Conservation (phyloP, 176 grass and related monocot species). For the Bromus sterilis region DNA sequence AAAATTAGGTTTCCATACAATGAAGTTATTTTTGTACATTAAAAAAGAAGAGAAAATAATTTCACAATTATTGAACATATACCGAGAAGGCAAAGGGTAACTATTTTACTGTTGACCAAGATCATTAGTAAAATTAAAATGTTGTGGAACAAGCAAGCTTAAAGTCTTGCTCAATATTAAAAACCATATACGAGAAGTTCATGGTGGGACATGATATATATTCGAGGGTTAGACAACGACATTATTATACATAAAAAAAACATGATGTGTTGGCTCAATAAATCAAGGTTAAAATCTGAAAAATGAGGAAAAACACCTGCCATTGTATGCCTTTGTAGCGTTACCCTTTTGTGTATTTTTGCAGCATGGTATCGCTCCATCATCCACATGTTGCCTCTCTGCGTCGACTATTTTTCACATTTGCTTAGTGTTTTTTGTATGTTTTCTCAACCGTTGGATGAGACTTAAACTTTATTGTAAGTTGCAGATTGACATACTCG, state of each 20-base stretch:
- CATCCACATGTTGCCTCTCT: neutral
- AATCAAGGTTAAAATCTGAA: neutral
- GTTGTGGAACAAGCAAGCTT: no score
- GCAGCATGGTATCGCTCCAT: neutral
- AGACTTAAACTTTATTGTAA: no score
- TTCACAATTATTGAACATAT: neutral
- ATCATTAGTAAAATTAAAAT: no score
- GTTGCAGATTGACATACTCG: no score
- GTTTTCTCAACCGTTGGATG: no score
- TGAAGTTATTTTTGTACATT: no score
- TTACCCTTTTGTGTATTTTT: neutral
- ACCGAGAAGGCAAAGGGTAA: neutral
- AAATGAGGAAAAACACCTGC: no score
- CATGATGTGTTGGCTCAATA: neutral
- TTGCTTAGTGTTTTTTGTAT: neutral
- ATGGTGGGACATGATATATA: no score
- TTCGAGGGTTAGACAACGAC: neutral
- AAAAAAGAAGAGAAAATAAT: no score
- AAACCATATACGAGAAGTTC: neutral
- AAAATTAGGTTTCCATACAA: neutral
- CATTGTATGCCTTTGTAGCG: neutral
- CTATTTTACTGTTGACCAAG: no score
- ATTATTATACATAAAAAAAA: neutral
- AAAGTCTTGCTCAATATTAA: neutral
- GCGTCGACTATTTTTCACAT: neutral